phyloP scores from a whole-genome alignment of 2,329 filamentous ascomycete species.

The Aciculosporium take region DNA sequence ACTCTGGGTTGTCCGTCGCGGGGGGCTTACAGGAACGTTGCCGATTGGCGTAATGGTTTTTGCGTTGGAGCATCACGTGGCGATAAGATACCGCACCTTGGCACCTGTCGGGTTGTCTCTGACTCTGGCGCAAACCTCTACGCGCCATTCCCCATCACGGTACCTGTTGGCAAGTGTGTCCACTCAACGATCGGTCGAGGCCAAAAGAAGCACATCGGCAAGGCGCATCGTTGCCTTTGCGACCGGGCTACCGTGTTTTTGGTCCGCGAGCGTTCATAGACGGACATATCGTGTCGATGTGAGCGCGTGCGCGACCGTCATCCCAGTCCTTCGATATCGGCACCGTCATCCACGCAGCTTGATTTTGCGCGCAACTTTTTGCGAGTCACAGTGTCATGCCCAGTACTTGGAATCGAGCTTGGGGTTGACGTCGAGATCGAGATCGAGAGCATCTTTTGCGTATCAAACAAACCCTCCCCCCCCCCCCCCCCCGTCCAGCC shows the following conservation, averaged over 20 bases:
- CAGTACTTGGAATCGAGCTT: background rate
- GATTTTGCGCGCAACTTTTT: slow-evolving; percentile 3
- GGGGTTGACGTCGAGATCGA: background rate
- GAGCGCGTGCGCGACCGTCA: slow-evolving; percentile 1
- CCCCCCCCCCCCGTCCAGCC: background rate
- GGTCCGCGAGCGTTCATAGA: background rate
- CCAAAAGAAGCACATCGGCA: slow-evolving; percentile 3
- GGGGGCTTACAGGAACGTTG: slow-evolving; percentile 7
- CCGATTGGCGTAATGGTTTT: slow-evolving; percentile 15
- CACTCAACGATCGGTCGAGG: background rate
- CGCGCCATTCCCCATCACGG: slow-evolving; percentile 3
- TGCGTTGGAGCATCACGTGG: background rate
- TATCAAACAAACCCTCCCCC: too few species aligned
- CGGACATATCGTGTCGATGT: slow-evolving; percentile 1
- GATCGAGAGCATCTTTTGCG: background rate
- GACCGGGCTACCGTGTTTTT: slow-evolving; percentile 9
- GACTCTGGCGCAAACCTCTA: background rate
- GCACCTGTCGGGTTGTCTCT: background rate
- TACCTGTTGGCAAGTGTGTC: too few species aligned
- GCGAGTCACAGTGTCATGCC: background rate
- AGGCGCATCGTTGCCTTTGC: slow-evolving; percentile 10
- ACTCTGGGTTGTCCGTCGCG: too few species aligned
- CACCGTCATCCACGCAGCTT: background rate
- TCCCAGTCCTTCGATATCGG: background rate
- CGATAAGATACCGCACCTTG: background rate